Base-by-base conservation (phyloP, 1,139 yeast genomes). In the Blastobotrys buckinghamii region DNA sequence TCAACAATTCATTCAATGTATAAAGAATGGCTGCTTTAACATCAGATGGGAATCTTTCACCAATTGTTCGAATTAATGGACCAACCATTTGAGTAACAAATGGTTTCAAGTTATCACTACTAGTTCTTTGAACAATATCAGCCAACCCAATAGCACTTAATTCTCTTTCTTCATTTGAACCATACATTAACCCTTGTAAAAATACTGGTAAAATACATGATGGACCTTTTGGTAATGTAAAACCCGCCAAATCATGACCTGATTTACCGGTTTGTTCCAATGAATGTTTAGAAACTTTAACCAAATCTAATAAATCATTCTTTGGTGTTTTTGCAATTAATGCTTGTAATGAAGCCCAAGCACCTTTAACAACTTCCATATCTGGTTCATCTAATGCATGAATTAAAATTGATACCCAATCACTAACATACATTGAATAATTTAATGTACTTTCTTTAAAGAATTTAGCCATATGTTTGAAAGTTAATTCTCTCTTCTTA, bases 21-120 rank as follows among this genome's bases (percentile, higher is more conserved):
- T 77, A 76, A 63, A 94, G 74, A 58, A 94, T 92, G 24, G 96
- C 96, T 30, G 96, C 83, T 74, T 92, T 92, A 60, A 92, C 87
- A 58, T 88, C 95, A 54, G 95, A 77, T 30, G 83, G 78, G 57
- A 87, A 92, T 66, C 96, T 82, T 69, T 94, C 99, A 61, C 99
- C 98, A 65, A 92, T 87, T 50, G 90, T 96, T 76, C 99, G 88
- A 70, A 94, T 94, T 64, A 94, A 77, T 43, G 98, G 98, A 70
- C 99, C 99, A 34, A 97, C 90, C 56, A 94, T 87, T 39, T 82
- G 82, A 10, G 98, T 92, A 24, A 95, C 96, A 67, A 83, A 86
- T 37, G 96, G 88, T 66, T 82, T 86, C 68, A 94, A 78, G 58
- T 78, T 77, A 30, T 77, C 79, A 6, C 94, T 81, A 33, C 96